phyloP scores from a whole-genome alignment of 371 early-diverging fungal species.

The Thermomucor indicae-seudaticae region DNA sequence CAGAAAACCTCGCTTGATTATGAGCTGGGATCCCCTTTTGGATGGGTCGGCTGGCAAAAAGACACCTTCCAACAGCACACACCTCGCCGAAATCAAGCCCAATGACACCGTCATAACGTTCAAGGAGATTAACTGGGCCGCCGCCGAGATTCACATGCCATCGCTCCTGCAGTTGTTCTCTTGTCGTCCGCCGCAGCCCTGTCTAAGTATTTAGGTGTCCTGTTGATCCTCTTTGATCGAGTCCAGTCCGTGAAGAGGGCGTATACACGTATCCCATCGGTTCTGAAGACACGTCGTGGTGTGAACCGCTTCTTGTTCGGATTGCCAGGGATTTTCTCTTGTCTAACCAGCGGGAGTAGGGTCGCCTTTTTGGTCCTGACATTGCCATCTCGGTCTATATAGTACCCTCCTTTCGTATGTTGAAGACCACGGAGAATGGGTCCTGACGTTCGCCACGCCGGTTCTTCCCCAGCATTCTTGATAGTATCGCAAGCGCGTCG shows the following conservation, averaged over 20 bases:
- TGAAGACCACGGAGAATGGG: slow-evolving; percentile 1
- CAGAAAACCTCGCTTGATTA: slow-evolving; percentile 3
- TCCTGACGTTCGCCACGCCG: no score
- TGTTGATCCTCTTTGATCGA: neutral
- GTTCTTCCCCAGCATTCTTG: no score
- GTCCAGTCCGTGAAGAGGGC: neutral
- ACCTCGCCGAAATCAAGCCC: slow-evolving; percentile 1
- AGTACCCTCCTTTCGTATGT: neutral
- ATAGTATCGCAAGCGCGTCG: no score
- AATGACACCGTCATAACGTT: slow-evolving; percentile 4
- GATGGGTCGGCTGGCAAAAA: neutral
- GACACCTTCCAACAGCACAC: slow-evolving; percentile 2
- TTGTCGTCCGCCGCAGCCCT: neutral
- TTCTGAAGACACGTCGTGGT: neutral
- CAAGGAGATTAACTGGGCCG: neutral
- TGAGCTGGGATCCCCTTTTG: neutral
- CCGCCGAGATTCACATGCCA: neutral
- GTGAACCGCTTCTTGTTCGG: neutral
- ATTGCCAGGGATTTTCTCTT: neutral
- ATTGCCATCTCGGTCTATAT: neutral
- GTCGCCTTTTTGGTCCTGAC: neutral
- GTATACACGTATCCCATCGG: neutral
- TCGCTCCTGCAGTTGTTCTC: neutral
- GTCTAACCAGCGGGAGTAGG: neutral
- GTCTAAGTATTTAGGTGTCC: neutral